Base-by-base conservation (phyloP, 2,329 filamentous ascomycete species). In the Fusarium subtropicale region DNA sequence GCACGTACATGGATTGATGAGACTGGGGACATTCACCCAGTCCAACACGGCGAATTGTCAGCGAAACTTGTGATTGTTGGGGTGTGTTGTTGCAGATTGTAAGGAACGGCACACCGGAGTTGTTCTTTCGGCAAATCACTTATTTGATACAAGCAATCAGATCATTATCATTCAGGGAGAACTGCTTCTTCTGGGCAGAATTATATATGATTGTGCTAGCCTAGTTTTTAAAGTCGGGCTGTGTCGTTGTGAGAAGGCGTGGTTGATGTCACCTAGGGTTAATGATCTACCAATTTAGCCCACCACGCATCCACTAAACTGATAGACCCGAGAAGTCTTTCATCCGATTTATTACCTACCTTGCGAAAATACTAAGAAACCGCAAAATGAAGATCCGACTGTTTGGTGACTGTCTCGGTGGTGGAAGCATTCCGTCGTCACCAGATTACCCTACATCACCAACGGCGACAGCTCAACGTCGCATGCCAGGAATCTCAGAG, bases 281-380 rank as follows among this genome's bases (percentile, higher is more conserved):
- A 4, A 8, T 7, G 36, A 8, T 39, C 12, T 39, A 12, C 13
- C 5, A 7, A 20, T 8, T 15, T 15, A 20, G n/a, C n/a, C 28
- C 11, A 39, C n/a, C 2, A 39, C 2, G 6, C n/a, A 5, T 20
- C 7, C 5, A 39, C 10, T 11, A 38, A 7, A 36, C 12, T 20
- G 11, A 20, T 20, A 13, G 3, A 38, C 10, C 2, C 12, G 6
- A 18, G n/a, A 12, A 6, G 1, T 6, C 2, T 11, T 18, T 11
- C 10, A 39, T 39, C n/a, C 4, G 3, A 39, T n/a, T 13, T 8
- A 39, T 22, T 39, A 22, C 7, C 8, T 36, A n/a, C 15, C 11
- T 26, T 11, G 5, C 10, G 15, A 20, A 5, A n/a, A 3, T 18
- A 18, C 9, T 3, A 26, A 7, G 15, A 16, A 44, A 26, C 13